A percentile compares a stretch with the other conserved stretches of the same genome.
phyloP scores from a whole-genome alignment of 805 yeast species.

The Nakazawaea populi region DNA sequence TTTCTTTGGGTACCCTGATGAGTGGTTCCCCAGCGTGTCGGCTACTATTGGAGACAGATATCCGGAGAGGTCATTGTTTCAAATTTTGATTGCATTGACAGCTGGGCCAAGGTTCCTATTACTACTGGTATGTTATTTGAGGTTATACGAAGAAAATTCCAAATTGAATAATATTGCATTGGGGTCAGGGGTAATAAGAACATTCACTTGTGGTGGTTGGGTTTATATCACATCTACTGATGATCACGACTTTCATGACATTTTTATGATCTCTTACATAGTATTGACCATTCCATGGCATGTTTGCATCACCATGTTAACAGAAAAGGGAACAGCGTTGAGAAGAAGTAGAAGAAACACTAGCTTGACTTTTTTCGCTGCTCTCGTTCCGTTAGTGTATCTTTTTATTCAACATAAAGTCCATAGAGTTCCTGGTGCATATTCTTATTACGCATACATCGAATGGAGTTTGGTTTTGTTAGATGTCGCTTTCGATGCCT shows the following conservation, averaged over 20 bases:
- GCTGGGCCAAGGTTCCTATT: slow-evolving; percentile 86
- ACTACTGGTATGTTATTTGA: slow-evolving; percentile 45
- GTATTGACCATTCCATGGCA: slow-evolving; percentile 92
- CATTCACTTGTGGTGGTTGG: slow-evolving; percentile 98
- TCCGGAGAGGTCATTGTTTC: slow-evolving; percentile 92
- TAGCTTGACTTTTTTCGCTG: slow-evolving; percentile 59
- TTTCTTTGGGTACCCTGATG: slow-evolving; percentile 88
- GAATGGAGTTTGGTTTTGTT: slow-evolving; percentile 88
- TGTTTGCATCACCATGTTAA: slow-evolving; percentile 45
- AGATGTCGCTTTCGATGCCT: slow-evolving; percentile 81
- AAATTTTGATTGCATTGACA: slow-evolving; percentile 84
- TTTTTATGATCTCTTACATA: slow-evolving; percentile 90
- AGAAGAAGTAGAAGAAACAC: slow-evolving; percentile 50
- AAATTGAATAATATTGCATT: slow-evolving; percentile 34
- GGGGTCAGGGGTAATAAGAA: slow-evolving; percentile 75
- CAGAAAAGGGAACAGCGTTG: slow-evolving; percentile 38
- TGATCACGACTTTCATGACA: slow-evolving; percentile 93
- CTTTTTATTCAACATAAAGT: slow-evolving; percentile 93
- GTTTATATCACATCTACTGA: slow-evolving; percentile 95
- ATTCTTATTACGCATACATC: slow-evolving; percentile 87
- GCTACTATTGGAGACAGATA: slow-evolving; percentile 97
- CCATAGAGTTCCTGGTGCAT: slow-evolving; percentile 84
- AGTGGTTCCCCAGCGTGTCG: slow-evolving; percentile 97
- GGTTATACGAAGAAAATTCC: slow-evolving; percentile 32
- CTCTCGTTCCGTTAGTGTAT: slow-evolving; percentile 76